Evolutionary conservation across 495 filamentous ascomycete genomes (phyloP).

Genomic region (Podospora comata): DNA sequence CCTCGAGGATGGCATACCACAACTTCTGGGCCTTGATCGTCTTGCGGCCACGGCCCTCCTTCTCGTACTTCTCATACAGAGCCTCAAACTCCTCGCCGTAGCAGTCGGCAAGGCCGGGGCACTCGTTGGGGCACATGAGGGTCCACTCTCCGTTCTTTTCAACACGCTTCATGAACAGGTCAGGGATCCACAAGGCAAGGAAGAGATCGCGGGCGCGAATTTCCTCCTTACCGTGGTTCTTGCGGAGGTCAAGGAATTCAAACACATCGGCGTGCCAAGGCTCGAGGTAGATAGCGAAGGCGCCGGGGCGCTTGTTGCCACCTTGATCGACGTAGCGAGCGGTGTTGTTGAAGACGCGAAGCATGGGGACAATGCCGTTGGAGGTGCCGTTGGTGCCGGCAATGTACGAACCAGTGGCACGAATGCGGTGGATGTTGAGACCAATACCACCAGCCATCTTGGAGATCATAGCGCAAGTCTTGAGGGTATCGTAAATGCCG

Average conservation of each 20-base stretch:
- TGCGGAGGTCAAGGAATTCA: constrained; percentile 92
- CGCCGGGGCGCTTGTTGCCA: constrained; percentile 97
- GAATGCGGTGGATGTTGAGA: constrained; percentile 91
- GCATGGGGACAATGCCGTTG: constrained; percentile 96
- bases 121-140: constrained; percentile 95
- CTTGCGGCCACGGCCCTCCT: constrained; percentile 80
- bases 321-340: constrained; percentile 98
- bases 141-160: constrained; percentile 95
- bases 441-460: constrained; percentile 98
- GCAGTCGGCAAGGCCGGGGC: constrained; percentile 88
- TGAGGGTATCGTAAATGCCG: constrained; percentile 97
- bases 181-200: constrained; percentile 96
- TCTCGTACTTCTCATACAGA: constrained; percentile 91
- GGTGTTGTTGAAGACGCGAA: constrained; percentile 98
- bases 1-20: constrained; percentile 96
- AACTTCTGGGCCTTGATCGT: constrained; percentile 97
- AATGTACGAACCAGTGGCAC: constrained; percentile 96
- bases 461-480: constrained; percentile 99
- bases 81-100: constrained; percentile 97
- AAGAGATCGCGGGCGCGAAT: constrained; percentile 95
- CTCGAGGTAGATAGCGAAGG: constrained; percentile 99
- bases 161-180: constrained; percentile 99
- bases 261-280: constrained; percentile 99
- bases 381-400: constrained; percentile 95
- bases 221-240: constrained; percentile 99